Evolutionary conservation across 2,329 filamentous ascomycete species (phyloP).

Genomic region (Diaporthe capsici): DNA sequence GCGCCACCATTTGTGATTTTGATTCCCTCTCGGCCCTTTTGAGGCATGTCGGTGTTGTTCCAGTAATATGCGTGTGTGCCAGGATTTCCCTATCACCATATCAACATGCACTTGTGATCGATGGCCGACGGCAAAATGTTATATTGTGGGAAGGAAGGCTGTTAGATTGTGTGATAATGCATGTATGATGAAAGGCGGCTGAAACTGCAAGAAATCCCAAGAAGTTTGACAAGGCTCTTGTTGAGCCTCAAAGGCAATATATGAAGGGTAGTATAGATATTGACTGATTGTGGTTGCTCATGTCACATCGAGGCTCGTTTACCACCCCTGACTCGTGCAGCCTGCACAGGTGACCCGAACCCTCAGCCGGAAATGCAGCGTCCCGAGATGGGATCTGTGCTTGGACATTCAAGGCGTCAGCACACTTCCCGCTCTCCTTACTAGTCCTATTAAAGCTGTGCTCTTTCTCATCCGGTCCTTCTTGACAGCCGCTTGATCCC

Average conservation of each 20-base stretch:
- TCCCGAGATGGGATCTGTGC: neutral
- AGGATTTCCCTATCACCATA: neutral
- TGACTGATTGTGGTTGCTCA: neutral
- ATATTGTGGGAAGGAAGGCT: neutral
- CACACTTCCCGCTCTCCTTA: neutral
- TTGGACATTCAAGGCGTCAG: neutral
- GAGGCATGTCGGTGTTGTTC: neutral
- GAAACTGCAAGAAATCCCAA: constrained; percentile 12
- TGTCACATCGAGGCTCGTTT: neutral
- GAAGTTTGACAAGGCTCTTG: constrained; percentile 5
- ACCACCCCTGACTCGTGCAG: neutral
- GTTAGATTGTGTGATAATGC: neutral
- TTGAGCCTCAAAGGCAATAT: neutral
- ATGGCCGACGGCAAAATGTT: neutral
- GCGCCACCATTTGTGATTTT: neutral
- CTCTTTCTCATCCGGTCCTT: neutral
- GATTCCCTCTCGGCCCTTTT: neutral
- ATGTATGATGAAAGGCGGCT: neutral
- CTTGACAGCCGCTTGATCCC: constrained; percentile 15
- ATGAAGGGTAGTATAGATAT: neutral
- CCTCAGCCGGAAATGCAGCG: neutral
- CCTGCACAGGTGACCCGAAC: constrained; percentile 9
- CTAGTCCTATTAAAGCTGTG: neutral
- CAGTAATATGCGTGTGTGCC: neutral
- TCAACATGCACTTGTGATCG: neutral